Evolutionary conservation across 2,329 filamentous ascomycete species (phyloP), one percentile per base, ranked within the genome.

Genomic region (Aspergillus melleus): DNA sequence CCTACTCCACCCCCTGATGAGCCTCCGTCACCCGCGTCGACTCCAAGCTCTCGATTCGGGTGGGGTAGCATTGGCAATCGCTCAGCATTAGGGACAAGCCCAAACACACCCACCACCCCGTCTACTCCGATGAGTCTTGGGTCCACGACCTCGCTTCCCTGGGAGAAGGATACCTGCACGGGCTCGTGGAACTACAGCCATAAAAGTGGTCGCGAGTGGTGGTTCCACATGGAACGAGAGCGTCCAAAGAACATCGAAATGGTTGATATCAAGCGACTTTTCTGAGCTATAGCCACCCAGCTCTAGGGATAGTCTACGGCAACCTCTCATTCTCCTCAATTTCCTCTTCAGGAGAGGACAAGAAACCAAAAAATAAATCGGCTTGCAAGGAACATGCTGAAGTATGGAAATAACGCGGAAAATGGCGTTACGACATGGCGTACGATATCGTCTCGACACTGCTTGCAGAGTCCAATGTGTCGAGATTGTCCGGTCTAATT

Each of bases 141-240:
- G 22, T 69, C 70, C 6, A 63, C 64, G 6, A 61, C 64, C 2
- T 65, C 67, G 26, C 66, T 76, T 6, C 74, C 74, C 11, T 79
- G 76, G 76, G 72, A 74, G 19, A 74, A 73, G 58, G 77, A 79
- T 55, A 73, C 70, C n/a, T 79, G 77, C 60, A 79, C 76, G 46
- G 77, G 77, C 9, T 74, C 75, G 6, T 79, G 77, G 77, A 79
- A 79, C 60, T 72, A 72, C 49, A 65, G 68, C 19, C 75, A 78
- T 61, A 75, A 72, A 57, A 66, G 54, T 46, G 76, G 76, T 24
- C 73, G 76, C 42, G 77, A 79, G 24, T 79, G 77, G 77, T 79
- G 77, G 77, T 76, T 73, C 59, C 77, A 79, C 59, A 73, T 77
- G 67, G 77, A 79, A 64, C 72, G 77, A 46, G 77, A 79, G 60